Evolutionary conservation across 306 rosid genomes (phyloP).

Genomic region (Arachis hypogaea): DNA sequence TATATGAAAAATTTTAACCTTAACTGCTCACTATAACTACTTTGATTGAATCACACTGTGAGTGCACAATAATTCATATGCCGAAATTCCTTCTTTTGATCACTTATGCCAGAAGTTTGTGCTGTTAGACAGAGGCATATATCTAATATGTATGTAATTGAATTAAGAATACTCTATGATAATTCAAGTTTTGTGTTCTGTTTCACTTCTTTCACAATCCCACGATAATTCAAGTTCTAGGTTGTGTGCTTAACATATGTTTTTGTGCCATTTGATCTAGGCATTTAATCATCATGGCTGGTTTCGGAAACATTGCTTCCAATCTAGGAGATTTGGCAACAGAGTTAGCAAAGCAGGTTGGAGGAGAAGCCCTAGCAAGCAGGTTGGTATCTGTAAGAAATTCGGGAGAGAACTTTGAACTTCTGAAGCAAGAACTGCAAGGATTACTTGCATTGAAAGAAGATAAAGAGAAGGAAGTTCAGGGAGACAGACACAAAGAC

Average conservation of each 20-base stretch:
- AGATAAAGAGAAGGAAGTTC: conserved; percentile 31
- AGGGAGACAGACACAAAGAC: conserved; percentile 23
- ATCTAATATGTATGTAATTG: not conserved
- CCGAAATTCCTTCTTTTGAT: too few relatives aligned
- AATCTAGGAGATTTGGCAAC: not conserved
- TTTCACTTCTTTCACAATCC: not conserved
- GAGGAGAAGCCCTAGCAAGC: not conserved
- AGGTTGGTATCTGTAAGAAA: not conserved
- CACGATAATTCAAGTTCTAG: not conserved
- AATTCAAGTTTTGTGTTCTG: not conserved
- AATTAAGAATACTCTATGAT: not conserved
- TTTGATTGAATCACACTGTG: too few relatives aligned
- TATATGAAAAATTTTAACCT: not conserved
- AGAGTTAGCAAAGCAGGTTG: not conserved
- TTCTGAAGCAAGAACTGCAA: conserved; percentile 3
- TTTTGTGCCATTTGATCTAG: not conserved
- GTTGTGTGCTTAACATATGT: not conserved
- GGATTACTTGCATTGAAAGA: conserved; percentile 19
- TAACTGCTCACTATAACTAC: too few relatives aligned
- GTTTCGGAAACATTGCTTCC: conserved; percentile 1
- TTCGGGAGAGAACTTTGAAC: not conserved
- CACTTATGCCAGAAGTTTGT: too few relatives aligned
- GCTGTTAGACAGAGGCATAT: too few relatives aligned
- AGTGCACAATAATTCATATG: too few relatives aligned
- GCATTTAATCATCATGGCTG: conserved; percentile 10